Evolutionary conservation across 2,329 filamentous ascomycete genomes (phyloP).

Genomic region (Aspergillus sergii): DNA sequence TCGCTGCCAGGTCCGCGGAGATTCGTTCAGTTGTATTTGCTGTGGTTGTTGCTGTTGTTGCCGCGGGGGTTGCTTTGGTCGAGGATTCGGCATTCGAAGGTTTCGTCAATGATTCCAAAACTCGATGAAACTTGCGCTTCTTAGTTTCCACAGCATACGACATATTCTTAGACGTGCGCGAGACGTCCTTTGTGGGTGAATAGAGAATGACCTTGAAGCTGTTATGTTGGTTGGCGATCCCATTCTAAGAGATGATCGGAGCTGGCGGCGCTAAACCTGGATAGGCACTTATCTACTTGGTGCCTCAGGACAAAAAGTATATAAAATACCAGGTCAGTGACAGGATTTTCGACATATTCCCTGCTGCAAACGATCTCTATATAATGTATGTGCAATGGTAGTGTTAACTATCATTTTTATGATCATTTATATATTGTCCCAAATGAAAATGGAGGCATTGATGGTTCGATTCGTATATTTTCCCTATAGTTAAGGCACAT

Average conservation of each 20-base stretch:
- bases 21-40: constrained; percentile 23
- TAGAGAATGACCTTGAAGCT: background rate
- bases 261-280: constrained; percentile 11
- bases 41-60: constrained; percentile 3
- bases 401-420: background rate
- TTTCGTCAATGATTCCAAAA: constrained; percentile 48
- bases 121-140: constrained; percentile 51
- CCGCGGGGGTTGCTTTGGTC: constrained; percentile 22
- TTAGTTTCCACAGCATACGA: constrained; percentile 50
- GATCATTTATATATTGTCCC: background rate
- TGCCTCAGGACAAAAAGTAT: constrained; percentile 3
- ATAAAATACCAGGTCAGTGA: background rate
- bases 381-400: background rate
- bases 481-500: background rate
- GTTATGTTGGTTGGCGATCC: background rate
- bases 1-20: constrained; percentile 33
- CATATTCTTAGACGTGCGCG: constrained; percentile 29
- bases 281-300: constrained; percentile 2
- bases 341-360: background rate
- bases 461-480: background rate
- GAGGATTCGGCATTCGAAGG: constrained; percentile 25
- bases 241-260: constrained; percentile 15
- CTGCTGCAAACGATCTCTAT: background rate
- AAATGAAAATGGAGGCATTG: background rate
- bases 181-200: background rate